A percentile compares a stretch with the other conserved stretches of the same genome.
Evolutionary conservation across 768 basidiomycete species (phyloP).

Genomic region (Tulasnella sp.): DNA sequence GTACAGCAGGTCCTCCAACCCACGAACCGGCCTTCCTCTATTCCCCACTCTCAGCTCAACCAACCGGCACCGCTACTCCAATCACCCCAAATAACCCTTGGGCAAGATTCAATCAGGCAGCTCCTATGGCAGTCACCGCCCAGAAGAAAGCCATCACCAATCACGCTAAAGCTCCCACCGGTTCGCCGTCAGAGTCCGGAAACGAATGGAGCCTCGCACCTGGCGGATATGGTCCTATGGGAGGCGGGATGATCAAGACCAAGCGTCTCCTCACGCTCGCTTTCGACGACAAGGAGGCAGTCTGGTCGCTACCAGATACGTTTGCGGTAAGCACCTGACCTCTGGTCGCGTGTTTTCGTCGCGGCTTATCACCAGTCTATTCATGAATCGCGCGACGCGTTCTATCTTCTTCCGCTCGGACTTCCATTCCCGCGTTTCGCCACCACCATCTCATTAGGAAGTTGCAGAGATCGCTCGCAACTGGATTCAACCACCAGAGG

Average conservation of each 20-base stretch:
- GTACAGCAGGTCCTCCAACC: background rate
- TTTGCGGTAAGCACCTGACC: slow-evolving; percentile 52
- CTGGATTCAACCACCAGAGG: slow-evolving; percentile 83
- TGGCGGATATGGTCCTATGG: background rate
- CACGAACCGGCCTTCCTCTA: background rate
- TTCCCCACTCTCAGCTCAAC: background rate
- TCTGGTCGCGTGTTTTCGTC: background rate
- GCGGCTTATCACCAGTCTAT: background rate
- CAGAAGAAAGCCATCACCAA: slow-evolving; percentile 1
- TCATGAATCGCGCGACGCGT: slow-evolving; percentile 7
- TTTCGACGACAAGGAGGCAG: slow-evolving; percentile 82
- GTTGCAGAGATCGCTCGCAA: slow-evolving; percentile 74
- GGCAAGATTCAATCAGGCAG: background rate
- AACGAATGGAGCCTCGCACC: background rate
- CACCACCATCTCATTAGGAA: slow-evolving; percentile 49
- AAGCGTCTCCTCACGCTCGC: slow-evolving; percentile 77
- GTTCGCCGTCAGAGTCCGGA: background rate
- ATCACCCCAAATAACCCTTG: slow-evolving; percentile 4
- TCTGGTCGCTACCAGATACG: slow-evolving; percentile 69
- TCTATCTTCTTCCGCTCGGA: background rate
- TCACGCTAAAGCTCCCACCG: background rate
- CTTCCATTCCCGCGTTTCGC: slow-evolving; percentile 1
- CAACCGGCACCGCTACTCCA: background rate
- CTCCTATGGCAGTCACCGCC: background rate
- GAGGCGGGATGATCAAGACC: slow-evolving; percentile 36